Conservation (phyloP, 305 asterid genomes). For the Rubia occidens region DNA sequence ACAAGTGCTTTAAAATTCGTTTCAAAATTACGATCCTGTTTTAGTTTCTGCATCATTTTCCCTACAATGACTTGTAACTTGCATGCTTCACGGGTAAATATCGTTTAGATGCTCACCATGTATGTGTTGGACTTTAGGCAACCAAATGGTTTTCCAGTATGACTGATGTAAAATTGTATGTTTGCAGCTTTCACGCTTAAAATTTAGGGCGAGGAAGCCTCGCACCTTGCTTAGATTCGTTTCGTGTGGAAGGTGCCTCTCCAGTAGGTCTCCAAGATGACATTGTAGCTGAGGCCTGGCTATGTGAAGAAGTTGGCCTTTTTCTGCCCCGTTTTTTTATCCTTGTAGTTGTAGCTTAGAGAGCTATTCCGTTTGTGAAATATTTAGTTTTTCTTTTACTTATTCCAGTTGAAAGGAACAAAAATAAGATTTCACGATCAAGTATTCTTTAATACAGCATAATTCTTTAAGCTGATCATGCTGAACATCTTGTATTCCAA, state of each 20-base stretch:
- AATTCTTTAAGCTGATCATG: background rate
- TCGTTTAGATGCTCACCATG: background rate
- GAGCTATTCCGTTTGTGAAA: slow-evolving; percentile 19
- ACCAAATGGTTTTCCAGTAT: background rate
- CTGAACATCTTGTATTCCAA: background rate
- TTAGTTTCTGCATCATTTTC: background rate
- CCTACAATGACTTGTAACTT: background rate
- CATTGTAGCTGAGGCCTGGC: slow-evolving; percentile 12
- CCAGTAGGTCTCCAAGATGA: slow-evolving; percentile 61
- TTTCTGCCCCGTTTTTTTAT: slow-evolving; percentile 17
- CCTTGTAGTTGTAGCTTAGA: slow-evolving; percentile 23
- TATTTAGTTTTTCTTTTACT: background rate
- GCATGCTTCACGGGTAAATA: slow-evolving; percentile 13
- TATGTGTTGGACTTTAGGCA: background rate
- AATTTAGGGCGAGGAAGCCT: slow-evolving; percentile 55
- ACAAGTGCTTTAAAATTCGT: background rate
- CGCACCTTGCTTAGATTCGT: slow-evolving; percentile 54
- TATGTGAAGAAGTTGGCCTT: slow-evolving; percentile 17
- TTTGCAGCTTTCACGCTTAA: slow-evolving; percentile 73
- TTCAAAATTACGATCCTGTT: background rate
- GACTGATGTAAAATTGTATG: background rate
- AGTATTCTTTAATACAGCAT: background rate
- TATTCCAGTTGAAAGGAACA: slow-evolving; percentile 4
- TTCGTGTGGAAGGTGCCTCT: slow-evolving; percentile 73
- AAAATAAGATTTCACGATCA: background rate